These are phyloP conservation scores for Aspergillus unguis DNA, from an alignment of 2,329 filamentous ascomycete species.

Conservation along the genomic window DNA sequence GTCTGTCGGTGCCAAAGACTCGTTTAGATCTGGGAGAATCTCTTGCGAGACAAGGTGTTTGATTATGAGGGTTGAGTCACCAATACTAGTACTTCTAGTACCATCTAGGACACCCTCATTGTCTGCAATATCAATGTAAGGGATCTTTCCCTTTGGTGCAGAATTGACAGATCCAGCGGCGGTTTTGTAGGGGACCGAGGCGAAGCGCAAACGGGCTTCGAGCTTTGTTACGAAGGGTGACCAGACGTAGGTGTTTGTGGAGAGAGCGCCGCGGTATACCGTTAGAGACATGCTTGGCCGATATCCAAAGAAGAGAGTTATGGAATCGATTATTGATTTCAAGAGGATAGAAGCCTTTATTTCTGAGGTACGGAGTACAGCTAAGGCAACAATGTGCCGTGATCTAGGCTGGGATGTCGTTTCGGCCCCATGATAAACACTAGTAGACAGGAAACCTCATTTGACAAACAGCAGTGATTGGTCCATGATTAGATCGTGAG, in stretches of 20 bases:
- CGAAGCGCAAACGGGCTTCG: slow-evolving; percentile 59
- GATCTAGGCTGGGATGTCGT: no score
- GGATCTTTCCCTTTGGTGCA: slow-evolving; percentile 59
- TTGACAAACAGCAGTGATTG: no score
- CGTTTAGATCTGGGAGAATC: slow-evolving; percentile 51
- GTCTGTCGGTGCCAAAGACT: slow-evolving; percentile 35
- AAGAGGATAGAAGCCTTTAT: neutral
- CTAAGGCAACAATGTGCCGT: no score
- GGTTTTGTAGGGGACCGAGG: slow-evolving; percentile 46
- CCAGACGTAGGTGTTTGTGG: slow-evolving; percentile 49
- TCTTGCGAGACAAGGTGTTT: slow-evolving; percentile 43
- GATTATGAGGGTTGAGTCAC: slow-evolving; percentile 57
- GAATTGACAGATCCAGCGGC: slow-evolving; percentile 45
- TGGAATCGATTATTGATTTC: neutral
- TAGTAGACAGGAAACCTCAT: no score
- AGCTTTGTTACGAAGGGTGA: slow-evolving; percentile 63
- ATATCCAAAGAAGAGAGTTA: neutral
- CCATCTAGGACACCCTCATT: slow-evolving; percentile 2
- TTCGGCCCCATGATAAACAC: no score
- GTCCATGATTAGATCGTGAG: no score
- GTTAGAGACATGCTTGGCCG: slow-evolving; percentile 22
- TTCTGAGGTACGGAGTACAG: no score
- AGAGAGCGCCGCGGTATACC: slow-evolving; percentile 52
- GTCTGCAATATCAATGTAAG: slow-evolving; percentile 48
- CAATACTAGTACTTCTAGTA: slow-evolving; percentile 27